Conservation (phyloP, 2,329 filamentous ascomycete genomes). For the Ophiostoma perfectum region DNA sequence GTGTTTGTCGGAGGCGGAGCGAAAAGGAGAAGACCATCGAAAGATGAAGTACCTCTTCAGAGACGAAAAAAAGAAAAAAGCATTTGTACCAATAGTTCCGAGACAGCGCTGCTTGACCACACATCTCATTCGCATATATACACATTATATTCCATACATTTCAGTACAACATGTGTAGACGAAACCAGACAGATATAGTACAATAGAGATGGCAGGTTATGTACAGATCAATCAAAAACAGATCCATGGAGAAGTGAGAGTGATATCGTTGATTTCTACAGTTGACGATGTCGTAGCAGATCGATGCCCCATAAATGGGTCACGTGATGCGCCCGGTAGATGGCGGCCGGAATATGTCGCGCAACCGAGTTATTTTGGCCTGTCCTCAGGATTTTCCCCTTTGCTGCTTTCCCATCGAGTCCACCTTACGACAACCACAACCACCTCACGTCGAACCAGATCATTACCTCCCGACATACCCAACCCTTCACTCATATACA, state of each 20-base stretch:
- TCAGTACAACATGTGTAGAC: no score
- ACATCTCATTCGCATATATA: neutral
- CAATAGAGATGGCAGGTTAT: no score
- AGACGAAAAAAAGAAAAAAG: constrained; percentile 11
- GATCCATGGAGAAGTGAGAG: neutral
- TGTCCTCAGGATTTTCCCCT: constrained; percentile 21
- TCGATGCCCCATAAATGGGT: neutral
- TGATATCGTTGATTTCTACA: neutral
- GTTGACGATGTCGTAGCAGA: neutral
- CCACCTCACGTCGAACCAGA: constrained; percentile 5
- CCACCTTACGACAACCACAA: constrained; percentile 30
- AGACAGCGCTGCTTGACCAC: neutral
- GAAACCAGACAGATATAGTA: no score
- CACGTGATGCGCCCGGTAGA: constrained; percentile 18
- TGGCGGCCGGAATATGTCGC: constrained; percentile 24
- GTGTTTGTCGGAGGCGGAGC: constrained; percentile 6
- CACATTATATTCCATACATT: neutral
- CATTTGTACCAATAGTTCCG: constrained; percentile 25
- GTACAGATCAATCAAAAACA: no score
- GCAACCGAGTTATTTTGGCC: constrained; percentile 23
- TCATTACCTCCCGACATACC: constrained; percentile 9
- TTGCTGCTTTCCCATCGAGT: constrained; percentile 24
- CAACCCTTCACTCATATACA: constrained; percentile 40
- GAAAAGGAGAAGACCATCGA: constrained; percentile 3
- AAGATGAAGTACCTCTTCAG: neutral